Conservation (phyloP, 2,329 filamentous ascomycete genomes). For the Geosmithia morbida region DNA sequence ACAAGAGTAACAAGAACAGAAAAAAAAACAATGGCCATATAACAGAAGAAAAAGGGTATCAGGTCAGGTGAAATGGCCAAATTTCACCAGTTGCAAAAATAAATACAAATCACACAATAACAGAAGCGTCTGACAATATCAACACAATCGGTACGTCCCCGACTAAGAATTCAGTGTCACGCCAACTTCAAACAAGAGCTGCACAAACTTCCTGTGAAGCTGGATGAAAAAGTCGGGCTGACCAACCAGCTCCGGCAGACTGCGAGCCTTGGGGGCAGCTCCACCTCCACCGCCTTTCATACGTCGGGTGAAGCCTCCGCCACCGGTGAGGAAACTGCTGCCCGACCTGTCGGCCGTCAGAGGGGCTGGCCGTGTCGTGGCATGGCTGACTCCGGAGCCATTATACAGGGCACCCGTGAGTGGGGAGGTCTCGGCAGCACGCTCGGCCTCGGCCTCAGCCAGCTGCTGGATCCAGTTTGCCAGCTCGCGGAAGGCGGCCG, state of each 20-base stretch:
- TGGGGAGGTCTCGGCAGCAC: constrained; percentile 28
- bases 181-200: constrained; percentile 44
- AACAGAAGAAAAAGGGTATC: no score
- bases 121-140: no score
- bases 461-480: constrained; percentile 52
- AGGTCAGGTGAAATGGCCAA: no score
- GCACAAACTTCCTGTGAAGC: constrained; percentile 49
- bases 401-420: constrained; percentile 23
- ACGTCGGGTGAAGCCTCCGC: constrained; percentile 40
- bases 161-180: constrained; percentile 37
- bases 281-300: constrained; percentile 43
- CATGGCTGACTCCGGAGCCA: constrained; percentile 6
- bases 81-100: no score
- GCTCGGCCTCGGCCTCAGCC: constrained; percentile 48
- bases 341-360: constrained; percentile 21
- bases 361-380: neutral
- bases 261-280: constrained; percentile 41
- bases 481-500: constrained; percentile 47
- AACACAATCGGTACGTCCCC: no score
- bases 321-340: constrained; percentile 42
- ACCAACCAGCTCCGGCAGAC: constrained; percentile 51
- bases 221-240: constrained; percentile 55
- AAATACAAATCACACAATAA: no score
- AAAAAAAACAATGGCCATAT: no score
- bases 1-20: no score